Conservation (phyloP, 352 stramenopile species). For the Globisporangium polare region DNA sequence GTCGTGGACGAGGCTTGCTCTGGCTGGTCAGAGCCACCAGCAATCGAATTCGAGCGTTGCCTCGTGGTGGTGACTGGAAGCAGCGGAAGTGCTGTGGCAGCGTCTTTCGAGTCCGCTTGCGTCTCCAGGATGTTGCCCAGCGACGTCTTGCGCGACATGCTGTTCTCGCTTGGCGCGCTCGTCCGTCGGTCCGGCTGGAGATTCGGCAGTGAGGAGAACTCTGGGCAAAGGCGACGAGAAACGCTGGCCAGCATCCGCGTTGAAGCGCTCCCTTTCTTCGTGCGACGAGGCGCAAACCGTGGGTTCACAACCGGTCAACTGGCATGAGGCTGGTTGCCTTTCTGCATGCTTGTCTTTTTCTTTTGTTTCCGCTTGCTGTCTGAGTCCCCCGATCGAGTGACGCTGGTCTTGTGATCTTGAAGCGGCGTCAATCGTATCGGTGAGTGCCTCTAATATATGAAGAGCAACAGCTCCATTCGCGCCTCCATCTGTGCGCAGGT, state of each 20-base stretch:
- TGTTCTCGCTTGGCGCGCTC: not conserved
- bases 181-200: not conserved
- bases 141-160: conserved; percentile 28
- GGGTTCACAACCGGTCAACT: not conserved
- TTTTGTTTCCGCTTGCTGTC: not conserved
- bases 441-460: not conserved
- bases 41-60: not conserved
- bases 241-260: not conserved
- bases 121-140: conserved; percentile 32
- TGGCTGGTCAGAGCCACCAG: not conserved
- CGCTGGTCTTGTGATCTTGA: not conserved
- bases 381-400: not conserved
- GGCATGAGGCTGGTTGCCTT: not conserved
- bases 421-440: not conserved
- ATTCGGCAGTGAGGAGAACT: not conserved
- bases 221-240: not conserved
- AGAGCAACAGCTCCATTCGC: conserved; percentile 8
- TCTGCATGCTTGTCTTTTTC: not conserved
- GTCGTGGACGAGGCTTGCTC: not conserved
- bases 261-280: not conserved
- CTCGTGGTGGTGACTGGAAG: not conserved
- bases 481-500: conserved; percentile 32
- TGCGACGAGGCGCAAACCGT: not conserved
- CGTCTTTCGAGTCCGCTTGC: not conserved
- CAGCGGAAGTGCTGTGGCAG: not conserved